These are phyloP conservation scores for Ceratocystis diversiconidia DNA, from an alignment of 2,329 filamentous ascomycete species.

Conservation along the genomic window DNA sequence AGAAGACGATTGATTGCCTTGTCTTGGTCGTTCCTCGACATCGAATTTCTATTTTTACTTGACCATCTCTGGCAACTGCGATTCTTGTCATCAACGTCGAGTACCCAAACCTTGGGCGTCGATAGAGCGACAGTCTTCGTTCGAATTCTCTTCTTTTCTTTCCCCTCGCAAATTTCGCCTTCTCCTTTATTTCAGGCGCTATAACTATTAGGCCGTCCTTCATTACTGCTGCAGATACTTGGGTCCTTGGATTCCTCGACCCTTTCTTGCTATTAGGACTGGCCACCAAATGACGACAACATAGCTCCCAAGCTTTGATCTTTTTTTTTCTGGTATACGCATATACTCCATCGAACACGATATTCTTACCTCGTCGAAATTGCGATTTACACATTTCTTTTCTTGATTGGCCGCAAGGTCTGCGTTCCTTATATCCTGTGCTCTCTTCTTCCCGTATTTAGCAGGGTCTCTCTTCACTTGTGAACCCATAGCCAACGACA, in stretches of 20 bases:
- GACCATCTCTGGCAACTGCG: background rate
- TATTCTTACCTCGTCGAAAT: background rate
- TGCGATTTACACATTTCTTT: background rate
- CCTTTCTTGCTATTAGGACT: background rate
- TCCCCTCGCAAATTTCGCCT: background rate
- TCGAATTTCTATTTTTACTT: background rate
- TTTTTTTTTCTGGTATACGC: background rate
- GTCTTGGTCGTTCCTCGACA: background rate
- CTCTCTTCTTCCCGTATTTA: background rate
- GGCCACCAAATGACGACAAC: background rate
- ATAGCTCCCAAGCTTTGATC: conserved; percentile 3
- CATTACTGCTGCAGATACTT: background rate
- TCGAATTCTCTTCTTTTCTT: background rate
- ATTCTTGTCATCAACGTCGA: conserved; percentile 1
- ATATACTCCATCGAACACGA: background rate
- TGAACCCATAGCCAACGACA: background rate
- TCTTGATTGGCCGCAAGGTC: background rate
- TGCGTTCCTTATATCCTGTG: background rate
- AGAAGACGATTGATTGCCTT: background rate
- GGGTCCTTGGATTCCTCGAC: background rate
- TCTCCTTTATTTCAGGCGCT: background rate
- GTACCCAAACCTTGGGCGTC: background rate
- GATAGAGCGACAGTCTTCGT: background rate
- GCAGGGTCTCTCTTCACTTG: background rate
- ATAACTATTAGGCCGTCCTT: background rate